Evolutionary conservation across 345 rosid species (phyloP).

Genomic region (Gossypium ekmanianum): DNA sequence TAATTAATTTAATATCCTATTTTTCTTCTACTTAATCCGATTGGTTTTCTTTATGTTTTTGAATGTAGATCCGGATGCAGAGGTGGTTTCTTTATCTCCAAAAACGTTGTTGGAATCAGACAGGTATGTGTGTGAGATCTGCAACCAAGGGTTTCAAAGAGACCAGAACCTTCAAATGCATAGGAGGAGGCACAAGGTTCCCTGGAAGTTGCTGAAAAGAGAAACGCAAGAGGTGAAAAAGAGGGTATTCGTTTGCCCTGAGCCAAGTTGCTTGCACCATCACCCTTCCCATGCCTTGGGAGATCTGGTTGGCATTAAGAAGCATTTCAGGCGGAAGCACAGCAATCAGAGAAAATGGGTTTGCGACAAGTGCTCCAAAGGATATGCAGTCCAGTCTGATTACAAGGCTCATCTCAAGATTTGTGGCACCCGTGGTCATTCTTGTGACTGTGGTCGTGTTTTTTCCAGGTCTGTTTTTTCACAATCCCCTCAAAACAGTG

Average conservation of each 20-base stretch:
- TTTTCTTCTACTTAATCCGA: not conserved
- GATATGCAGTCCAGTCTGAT: conserved; percentile 85
- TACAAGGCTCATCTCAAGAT: conserved; percentile 88
- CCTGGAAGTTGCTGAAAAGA: conserved; percentile 80
- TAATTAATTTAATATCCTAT: not conserved
- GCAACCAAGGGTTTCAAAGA: conserved; percentile 85
- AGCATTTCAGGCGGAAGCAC: conserved; percentile 75
- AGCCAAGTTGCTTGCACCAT: conserved; percentile 72
- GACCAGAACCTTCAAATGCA: conserved; percentile 94
- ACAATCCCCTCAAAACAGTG: not conserved
- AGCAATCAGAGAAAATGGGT: conserved; percentile 81
- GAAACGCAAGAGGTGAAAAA: conserved; percentile 66
- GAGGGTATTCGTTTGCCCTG: conserved; percentile 79
- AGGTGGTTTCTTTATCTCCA: conserved; percentile 77
- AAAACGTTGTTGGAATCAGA: conserved; percentile 73
- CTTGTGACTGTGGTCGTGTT: conserved; percentile 90
- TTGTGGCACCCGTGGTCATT: conserved; percentile 85
- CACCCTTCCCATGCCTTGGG: conserved; percentile 84
- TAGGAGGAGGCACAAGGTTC: conserved; percentile 78
- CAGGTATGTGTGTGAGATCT: conserved; percentile 84
- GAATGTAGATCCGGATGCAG: conserved; percentile 83
- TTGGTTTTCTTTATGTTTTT: not conserved
- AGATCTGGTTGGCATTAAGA: conserved; percentile 83
- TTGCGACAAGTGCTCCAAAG: conserved; percentile 73
- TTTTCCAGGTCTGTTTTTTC: conserved; percentile 58